Percentiles rank a stretch among this genome's conserved stretches.
These are phyloP conservation scores for Pseudogymnoascus sp. DNA, from an alignment of 2,329 filamentous ascomycete species.

Conservation along the genomic window DNA sequence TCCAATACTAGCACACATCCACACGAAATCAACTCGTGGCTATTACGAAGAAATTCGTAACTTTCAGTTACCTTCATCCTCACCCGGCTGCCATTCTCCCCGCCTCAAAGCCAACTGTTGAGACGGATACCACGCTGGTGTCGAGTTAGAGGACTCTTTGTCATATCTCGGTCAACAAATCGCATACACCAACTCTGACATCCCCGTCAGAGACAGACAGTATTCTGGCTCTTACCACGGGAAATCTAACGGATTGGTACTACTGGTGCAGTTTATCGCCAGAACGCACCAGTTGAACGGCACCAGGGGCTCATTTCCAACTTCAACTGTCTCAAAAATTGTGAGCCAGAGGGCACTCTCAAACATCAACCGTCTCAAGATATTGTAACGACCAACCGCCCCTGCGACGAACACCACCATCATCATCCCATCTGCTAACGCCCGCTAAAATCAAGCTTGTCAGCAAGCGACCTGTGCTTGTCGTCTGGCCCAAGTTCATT, in stretches of 20 bases:
- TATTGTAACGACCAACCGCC: neutral
- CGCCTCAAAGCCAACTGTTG: neutral
- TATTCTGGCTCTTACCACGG: neutral
- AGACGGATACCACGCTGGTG: neutral
- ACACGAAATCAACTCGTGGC: neutral
- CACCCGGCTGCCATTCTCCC: neutral
- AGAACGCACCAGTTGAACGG: neutral
- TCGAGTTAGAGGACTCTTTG: neutral
- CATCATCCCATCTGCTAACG: neutral
- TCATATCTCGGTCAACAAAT: neutral
- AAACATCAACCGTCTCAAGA: constrained; percentile 1
- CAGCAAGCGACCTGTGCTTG: neutral
- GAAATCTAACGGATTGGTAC: neutral
- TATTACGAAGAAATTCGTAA: neutral
- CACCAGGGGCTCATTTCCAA: neutral
- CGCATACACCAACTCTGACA: neutral
- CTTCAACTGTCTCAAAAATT: neutral
- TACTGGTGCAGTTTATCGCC: neutral
- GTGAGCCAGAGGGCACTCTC: neutral
- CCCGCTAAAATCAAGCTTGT: constrained; percentile 2
- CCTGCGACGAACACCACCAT: neutral
- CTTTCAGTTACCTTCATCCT: neutral
- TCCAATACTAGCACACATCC: neutral
- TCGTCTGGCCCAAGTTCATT: neutral
- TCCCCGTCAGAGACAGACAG: neutral